Percentiles rank a stretch among this genome's conserved stretches.
Evolutionary conservation across 176 grass and related monocot species (phyloP).

Genomic region (Hordeum marinum): DNA sequence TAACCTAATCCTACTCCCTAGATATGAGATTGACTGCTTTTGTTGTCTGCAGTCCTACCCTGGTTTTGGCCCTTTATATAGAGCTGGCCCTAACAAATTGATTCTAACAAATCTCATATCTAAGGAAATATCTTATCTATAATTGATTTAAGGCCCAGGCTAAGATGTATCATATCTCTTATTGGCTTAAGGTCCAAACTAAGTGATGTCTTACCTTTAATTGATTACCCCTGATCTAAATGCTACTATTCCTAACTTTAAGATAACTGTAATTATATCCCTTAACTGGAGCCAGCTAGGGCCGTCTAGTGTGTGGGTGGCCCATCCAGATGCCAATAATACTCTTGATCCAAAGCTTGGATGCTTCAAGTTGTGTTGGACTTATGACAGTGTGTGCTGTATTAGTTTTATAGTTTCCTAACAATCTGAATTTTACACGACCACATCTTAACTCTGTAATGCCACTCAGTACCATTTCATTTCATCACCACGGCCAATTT

Average conservation of each 20-base stretch:
- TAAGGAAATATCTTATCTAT: neutral
- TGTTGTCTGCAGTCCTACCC: neutral
- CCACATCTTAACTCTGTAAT: neutral
- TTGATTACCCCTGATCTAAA: neutral
- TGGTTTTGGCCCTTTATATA: neutral
- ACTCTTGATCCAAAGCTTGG: neutral
- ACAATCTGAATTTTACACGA: neutral
- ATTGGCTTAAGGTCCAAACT: neutral
- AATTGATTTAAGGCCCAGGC: neutral
- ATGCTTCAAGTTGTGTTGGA: neutral
- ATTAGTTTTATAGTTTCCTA: neutral
- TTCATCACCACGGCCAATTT: neutral
- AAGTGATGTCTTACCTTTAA: neutral
- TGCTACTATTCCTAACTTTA: neutral
- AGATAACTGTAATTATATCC: neutral
- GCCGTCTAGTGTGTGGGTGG: neutral
- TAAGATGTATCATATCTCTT: neutral
- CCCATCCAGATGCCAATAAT: neutral
- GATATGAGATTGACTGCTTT: neutral
- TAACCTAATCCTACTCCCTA: neutral
- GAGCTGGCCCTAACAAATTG: neutral
- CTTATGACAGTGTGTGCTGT: neutral
- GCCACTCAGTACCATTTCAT: neutral
- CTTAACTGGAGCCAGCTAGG: neutral
- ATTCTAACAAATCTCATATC: neutral